Conservation (phyloP, 2,329 filamentous ascomycete genomes). For the Clathrospora elynae region DNA sequence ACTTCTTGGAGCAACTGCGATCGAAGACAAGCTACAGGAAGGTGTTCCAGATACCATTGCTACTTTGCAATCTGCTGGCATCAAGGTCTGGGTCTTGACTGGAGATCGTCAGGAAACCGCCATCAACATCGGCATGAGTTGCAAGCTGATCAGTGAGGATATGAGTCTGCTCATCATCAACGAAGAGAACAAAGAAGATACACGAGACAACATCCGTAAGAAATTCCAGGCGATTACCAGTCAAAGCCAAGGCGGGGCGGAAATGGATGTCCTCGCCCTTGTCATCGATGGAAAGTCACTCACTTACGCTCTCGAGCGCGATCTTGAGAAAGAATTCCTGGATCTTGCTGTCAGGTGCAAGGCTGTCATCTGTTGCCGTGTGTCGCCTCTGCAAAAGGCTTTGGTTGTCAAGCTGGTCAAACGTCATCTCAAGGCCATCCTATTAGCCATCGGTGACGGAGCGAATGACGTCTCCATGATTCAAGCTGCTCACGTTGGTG, state of each 20-base stretch:
- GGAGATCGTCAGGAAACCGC: slow-evolving; percentile 98
- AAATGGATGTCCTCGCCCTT: slow-evolving; percentile 85
- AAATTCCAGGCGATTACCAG: slow-evolving; percentile 89
- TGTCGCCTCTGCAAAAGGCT: slow-evolving; percentile 95
- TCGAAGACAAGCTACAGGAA: slow-evolving; percentile 95
- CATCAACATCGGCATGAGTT: slow-evolving; percentile 99
- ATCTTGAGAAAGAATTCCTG: slow-evolving; percentile 89
- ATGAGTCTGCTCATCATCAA: slow-evolving; percentile 98
- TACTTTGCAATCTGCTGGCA: slow-evolving; percentile 92
- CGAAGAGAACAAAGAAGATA: slow-evolving; percentile 78
- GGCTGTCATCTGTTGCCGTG: slow-evolving; percentile 96
- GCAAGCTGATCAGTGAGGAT: slow-evolving; percentile 96
- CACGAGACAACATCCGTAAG: slow-evolving; percentile 87
- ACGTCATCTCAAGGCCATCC: slow-evolving; percentile 86
- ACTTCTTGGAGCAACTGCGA: slow-evolving; percentile 91
- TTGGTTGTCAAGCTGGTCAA: slow-evolving; percentile 98
- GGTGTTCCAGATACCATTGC: slow-evolving; percentile 98
- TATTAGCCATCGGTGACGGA: slow-evolving; percentile 94
- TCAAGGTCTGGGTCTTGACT: slow-evolving; percentile 98
- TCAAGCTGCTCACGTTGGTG: slow-evolving; percentile 95
- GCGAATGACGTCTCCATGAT: slow-evolving; percentile 99
- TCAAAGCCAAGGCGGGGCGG: slow-evolving; percentile 75
- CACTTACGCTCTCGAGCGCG: slow-evolving; percentile 89
- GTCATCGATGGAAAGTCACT: slow-evolving; percentile 96
- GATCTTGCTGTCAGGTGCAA: slow-evolving; percentile 96